Conservation (phyloP, 257 asterid genomes). For the Lavandula angustifolia region DNA sequence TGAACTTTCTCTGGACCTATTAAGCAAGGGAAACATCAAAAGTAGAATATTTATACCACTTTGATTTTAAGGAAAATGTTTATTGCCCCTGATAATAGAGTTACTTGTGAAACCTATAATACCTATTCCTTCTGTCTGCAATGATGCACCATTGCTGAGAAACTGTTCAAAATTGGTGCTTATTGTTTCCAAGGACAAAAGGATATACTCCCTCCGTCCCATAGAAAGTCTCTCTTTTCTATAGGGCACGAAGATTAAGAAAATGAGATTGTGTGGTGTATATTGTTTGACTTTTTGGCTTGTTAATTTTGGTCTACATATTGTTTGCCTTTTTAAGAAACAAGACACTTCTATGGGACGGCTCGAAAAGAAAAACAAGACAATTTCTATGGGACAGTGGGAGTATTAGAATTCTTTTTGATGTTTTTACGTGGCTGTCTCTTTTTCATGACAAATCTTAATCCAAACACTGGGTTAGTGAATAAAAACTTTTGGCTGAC, state of each 20-base stretch:
- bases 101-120: background rate
- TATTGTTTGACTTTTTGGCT: too few relatives aligned
- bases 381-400: too few relatives aligned
- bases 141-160: background rate
- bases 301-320: too few relatives aligned
- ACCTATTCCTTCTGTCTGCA: background rate
- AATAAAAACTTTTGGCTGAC: background rate
- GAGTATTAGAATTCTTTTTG: background rate
- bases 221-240: too few relatives aligned
- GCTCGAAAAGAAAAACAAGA: too few relatives aligned
- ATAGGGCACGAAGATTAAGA: too few relatives aligned
- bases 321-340: too few relatives aligned
- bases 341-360: too few relatives aligned
- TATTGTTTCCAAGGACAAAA: background rate
- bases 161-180: background rate
- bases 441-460: background rate
- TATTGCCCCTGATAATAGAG: conserved; percentile 5
- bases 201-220: too few relatives aligned
- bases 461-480: background rate
- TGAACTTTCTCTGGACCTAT: background rate
- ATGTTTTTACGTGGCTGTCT: background rate
- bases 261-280: too few relatives aligned
- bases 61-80: background rate
- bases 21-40: background rate
- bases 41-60: background rate